phyloP scores from a whole-genome alignment of 1,139 yeast species.

The Ogataea hybrid region DNA sequence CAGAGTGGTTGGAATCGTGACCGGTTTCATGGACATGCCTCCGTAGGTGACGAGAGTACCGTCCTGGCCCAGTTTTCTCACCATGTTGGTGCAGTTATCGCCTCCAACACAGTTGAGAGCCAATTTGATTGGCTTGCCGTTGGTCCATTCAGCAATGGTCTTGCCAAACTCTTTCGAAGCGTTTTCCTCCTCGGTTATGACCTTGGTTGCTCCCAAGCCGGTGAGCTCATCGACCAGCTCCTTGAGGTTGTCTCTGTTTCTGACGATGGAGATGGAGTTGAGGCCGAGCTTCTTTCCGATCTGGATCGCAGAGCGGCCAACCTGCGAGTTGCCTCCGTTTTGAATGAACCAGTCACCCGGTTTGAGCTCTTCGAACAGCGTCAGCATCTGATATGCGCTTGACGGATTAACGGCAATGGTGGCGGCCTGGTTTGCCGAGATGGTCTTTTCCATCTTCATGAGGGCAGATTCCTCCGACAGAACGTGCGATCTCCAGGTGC shows the following conservation, averaged over 20 bases:
- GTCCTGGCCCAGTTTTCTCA: conserved; percentile 68
- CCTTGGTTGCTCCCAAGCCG: conserved; percentile 79
- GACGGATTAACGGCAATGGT: conserved; percentile 89
- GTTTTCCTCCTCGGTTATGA: conserved; percentile 84
- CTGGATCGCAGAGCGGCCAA: conserved; percentile 92
- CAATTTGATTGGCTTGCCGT: conserved; percentile 60
- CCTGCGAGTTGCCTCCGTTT: conserved; percentile 96
- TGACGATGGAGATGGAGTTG: conserved; percentile 82
- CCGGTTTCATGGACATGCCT: conserved; percentile 97
- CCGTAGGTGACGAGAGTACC: conserved; percentile 89
- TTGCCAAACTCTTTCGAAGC: conserved; percentile 62
- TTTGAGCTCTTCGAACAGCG: conserved; percentile 49
- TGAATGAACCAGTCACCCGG: conserved; percentile 94
- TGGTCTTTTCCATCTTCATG: conserved; percentile 46
- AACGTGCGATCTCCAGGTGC: conserved; percentile 94
- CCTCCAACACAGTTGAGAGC: conserved; percentile 97
- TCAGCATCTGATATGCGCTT: conserved; percentile 88
- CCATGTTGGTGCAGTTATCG: conserved; percentile 71
- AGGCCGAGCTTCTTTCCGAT: conserved; percentile 74
- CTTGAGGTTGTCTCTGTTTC: conserved; percentile 78
- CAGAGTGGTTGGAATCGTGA: conserved; percentile 79
- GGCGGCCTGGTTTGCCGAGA: conserved; percentile 70
- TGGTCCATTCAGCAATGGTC: conserved; percentile 61
- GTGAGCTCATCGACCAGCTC: conserved; percentile 56
- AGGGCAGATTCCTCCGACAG: conserved; percentile 49